These are phyloP conservation scores for Tolypocladium tundrense DNA, from an alignment of 2,329 filamentous ascomycete genomes.

Conservation along the genomic window DNA sequence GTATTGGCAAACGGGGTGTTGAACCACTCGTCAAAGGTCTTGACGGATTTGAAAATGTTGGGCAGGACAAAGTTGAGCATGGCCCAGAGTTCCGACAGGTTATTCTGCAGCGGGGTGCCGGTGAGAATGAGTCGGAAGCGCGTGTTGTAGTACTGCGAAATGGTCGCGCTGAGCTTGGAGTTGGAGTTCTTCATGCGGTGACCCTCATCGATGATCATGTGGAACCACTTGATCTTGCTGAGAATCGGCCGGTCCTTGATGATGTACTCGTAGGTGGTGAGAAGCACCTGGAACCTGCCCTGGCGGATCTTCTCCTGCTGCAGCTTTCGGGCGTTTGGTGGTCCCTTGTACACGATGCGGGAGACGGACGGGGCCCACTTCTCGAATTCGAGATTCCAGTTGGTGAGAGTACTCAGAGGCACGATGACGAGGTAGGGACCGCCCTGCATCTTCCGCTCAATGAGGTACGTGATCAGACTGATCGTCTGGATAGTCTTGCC, in stretches of 20 bases:
- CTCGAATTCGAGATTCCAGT: conserved; percentile 98
- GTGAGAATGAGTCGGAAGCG: conserved; percentile 95
- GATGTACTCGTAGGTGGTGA: conserved; percentile 98
- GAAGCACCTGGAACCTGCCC: conserved; percentile 87
- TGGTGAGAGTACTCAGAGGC: conserved; percentile 90
- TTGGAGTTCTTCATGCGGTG: conserved; percentile 99
- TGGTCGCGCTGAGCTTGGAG: conserved; percentile 90
- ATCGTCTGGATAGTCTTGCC: conserved; percentile 99
- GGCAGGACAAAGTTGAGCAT: conserved; percentile 97
- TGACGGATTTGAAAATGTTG: conserved; percentile 98
- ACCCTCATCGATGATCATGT: conserved; percentile 99
- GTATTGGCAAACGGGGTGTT: conserved; percentile 99
- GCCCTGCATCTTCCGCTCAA: conserved; percentile 85
- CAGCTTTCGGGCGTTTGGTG: conserved; percentile 75
- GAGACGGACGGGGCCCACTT: conserved; percentile 89
- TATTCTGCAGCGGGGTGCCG: conserved; percentile 95
- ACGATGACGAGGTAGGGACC: conserved; percentile 96
- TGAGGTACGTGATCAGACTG: conserved; percentile 91
- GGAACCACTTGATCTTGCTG: conserved; percentile 98
- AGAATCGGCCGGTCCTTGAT: conserved; percentile 95
- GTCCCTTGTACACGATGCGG: conserved; percentile 94
- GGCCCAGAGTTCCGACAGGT: conserved; percentile 90
- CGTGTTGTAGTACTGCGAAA: conserved; percentile 90
- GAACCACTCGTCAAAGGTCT: conserved; percentile 99
- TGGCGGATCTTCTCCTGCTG: conserved; percentile 92